phyloP scores from a whole-genome alignment of 768 basidiomycete genomes.

The Leccinum boreale region DNA sequence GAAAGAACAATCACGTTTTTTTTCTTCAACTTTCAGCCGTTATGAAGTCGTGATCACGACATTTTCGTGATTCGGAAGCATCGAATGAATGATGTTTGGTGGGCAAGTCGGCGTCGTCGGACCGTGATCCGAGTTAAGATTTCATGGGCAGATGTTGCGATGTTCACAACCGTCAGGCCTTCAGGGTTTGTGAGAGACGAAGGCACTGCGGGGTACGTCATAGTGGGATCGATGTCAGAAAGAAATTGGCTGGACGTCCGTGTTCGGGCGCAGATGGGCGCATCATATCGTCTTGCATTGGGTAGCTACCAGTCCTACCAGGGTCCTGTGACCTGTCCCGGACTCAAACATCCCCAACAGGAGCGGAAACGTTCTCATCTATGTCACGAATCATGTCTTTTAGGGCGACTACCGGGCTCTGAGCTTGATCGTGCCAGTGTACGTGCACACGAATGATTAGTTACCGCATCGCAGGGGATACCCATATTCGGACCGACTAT shows the following conservation, averaged over 20 bases:
- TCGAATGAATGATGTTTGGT: not conserved
- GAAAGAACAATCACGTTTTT: not conserved
- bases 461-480: too few relatives aligned
- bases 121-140: not conserved
- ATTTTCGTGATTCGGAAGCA: not conserved
- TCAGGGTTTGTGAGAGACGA: not conserved
- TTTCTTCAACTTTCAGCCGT: not conserved
- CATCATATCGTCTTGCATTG: not conserved
- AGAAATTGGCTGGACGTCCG: not conserved
- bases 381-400: too few relatives aligned
- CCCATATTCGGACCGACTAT: too few relatives aligned
- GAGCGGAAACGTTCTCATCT: not conserved
- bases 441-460: too few relatives aligned
- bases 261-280: not conserved
- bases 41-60: not conserved
- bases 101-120: not conserved
- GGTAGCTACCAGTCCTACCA: not conserved
- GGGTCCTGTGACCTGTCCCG: not conserved
- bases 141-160: not conserved
- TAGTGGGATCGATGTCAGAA: not conserved
- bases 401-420: too few relatives aligned
- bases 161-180: not conserved
- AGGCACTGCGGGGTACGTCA: not conserved
- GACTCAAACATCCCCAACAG: not conserved
- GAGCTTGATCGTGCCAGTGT: too few relatives aligned